phyloP scores from a whole-genome alignment of 371 early-diverging fungal species.

The Mucor racemosus region DNA sequence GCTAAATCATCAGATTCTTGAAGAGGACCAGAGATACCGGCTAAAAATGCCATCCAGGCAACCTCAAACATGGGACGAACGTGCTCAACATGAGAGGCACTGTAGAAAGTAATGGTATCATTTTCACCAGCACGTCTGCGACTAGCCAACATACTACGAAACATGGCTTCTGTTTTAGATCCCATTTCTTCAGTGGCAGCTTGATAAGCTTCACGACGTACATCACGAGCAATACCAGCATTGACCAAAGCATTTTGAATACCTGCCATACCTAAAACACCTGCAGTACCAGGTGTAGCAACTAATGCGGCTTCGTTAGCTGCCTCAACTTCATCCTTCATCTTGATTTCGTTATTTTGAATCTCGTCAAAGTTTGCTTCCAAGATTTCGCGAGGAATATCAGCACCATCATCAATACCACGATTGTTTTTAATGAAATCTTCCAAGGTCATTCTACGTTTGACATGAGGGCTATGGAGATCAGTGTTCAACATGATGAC shows the following conservation, averaged over 20 bases:
- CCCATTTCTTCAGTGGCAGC: slow-evolving; percentile 63
- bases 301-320: slow-evolving; percentile 49
- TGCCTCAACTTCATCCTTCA: slow-evolving; percentile 82
- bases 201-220: slow-evolving; percentile 55
- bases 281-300: slow-evolving; percentile 20
- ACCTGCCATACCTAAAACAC: slow-evolving; percentile 46
- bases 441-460: slow-evolving; percentile 87
- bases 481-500: slow-evolving; percentile 97
- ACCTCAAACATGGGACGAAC: slow-evolving; percentile 91
- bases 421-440: slow-evolving; percentile 96
- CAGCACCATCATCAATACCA: slow-evolving; percentile 88
- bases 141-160: slow-evolving; percentile 55
- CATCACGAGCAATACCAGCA: slow-evolving; percentile 56
- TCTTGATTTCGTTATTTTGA: slow-evolving; percentile 82
- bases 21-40: slow-evolving; percentile 83
- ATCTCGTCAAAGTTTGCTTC: slow-evolving; percentile 85
- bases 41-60: slow-evolving; percentile 89
- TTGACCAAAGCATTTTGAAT: slow-evolving; percentile 54
- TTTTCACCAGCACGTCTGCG: slow-evolving; percentile 49
- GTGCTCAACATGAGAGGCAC: slow-evolving; percentile 85
- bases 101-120: slow-evolving; percentile 62
- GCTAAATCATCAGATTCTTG: slow-evolving; percentile 84
- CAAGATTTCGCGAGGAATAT: slow-evolving; percentile 74
- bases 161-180: slow-evolving; percentile 61
- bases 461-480: slow-evolving; percentile 90